Conservation (phyloP, 148 eudicot species). For the Diospyros lotus region DNA sequence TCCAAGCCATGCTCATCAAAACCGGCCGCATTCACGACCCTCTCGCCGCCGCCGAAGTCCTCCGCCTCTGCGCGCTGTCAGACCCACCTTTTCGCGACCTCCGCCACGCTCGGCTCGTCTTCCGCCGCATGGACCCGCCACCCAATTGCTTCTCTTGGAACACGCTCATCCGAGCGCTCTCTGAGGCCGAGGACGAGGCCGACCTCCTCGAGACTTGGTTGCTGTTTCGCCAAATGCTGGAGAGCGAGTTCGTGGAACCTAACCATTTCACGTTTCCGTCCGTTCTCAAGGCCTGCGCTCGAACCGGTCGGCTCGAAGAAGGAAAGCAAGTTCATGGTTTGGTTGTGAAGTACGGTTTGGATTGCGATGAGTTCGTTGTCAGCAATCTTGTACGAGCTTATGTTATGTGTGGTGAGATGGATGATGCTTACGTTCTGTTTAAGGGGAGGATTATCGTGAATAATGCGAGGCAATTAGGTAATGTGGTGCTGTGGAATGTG, state of each 20-base stretch:
- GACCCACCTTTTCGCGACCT: slow-evolving; percentile 23
- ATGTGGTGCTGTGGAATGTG: slow-evolving; percentile 55
- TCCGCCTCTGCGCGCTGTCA: slow-evolving; percentile 40
- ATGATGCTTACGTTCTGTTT: slow-evolving; percentile 39
- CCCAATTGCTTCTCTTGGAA: slow-evolving; percentile 50
- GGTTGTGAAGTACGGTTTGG: slow-evolving; percentile 34
- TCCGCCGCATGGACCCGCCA: slow-evolving; percentile 20
- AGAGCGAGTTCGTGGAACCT: slow-evolving; percentile 27
- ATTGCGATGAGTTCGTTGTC: slow-evolving; percentile 46
- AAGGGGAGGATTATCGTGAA: slow-evolving; percentile 4
- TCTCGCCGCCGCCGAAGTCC: slow-evolving; percentile 40
- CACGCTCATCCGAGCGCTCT: slow-evolving; percentile 43
- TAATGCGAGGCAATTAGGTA: slow-evolving; percentile 23
- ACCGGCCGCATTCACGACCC: slow-evolving; percentile 56
- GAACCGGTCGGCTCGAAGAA: slow-evolving; percentile 12
- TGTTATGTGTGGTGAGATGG: slow-evolving; percentile 39
- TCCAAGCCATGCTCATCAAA: slow-evolving; percentile 59
- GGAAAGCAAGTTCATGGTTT: slow-evolving; percentile 50
- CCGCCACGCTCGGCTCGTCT: slow-evolving; percentile 26
- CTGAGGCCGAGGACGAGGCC: slow-evolving; percentile 20
- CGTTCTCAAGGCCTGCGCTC: slow-evolving; percentile 48
- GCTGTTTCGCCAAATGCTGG: slow-evolving; percentile 19
- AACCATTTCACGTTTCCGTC: slow-evolving; percentile 56
- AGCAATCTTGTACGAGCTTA: slow-evolving; percentile 59
- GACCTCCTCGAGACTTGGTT: slow-evolving; percentile 29